Evolutionary conservation across 106 monocot species (phyloP), one percentile per base, ranked within the genome.

Genomic region (Dendrobium officinale): DNA sequence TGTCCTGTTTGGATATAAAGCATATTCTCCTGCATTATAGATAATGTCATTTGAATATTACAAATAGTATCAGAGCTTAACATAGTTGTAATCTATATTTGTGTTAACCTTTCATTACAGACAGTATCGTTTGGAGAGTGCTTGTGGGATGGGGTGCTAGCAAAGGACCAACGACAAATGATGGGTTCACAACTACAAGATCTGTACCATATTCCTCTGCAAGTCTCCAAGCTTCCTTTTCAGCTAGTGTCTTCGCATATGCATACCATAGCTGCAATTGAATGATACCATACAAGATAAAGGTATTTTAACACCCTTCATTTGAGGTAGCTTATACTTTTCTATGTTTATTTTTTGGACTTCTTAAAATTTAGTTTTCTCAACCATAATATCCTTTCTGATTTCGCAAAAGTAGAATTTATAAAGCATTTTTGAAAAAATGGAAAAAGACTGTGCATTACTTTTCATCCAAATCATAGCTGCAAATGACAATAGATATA

Each of bases 151-250:
- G 70, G 0, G 89, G 94, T 5, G 94, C 24, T 13, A 94, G 75
- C 48, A 90, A 17, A 15, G 96, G 94, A 0, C 94, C 96, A 6
- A 97, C 87, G 9, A 92, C 92, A 73, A 86, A 94, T 15, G 96
- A 94, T 2, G 96, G 96, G 79, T 97, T 94, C 56, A 97, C 90
- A 0, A 87, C 92, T 11, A 97, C 89, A 2, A 97, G 87, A 58
- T 97, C 78, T n/a, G 92, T 75, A 16, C 81, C 83, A 15, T 26
- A 17, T n/a, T 94, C 90, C 72, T 84, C 42, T 6, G 90, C 85
- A 5, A 88, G 42, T 31, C 75, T 77, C 96, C 94, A 97, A 6
- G 96, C 94, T 58, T 92, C 94, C 78, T 84, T 89, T 87, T 97
- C 96, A 10, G 90, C 90, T 33, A 94, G 29, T 17, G 94, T 94